phyloP scores from a whole-genome alignment of 2,329 filamentous ascomycete genomes.

The Plectosphaerella cucumerina region DNA sequence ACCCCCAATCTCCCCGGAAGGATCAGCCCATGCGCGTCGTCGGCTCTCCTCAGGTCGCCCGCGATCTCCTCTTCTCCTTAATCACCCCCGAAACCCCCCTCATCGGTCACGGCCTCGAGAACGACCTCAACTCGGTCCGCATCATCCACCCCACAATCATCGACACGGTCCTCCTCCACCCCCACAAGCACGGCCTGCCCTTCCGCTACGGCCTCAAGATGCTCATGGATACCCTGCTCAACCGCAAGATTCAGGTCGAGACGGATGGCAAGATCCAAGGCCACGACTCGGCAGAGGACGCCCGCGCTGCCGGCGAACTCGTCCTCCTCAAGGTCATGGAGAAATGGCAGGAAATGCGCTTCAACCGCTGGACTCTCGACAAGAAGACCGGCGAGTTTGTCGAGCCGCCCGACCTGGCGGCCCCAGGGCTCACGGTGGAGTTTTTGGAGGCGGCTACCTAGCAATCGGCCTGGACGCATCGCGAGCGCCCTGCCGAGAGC shows the following conservation, averaged over 20 bases:
- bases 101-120: conserved; percentile 91
- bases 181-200: conserved; percentile 73
- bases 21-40: conserved; percentile 61
- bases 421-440: conserved; percentile 26
- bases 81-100: conserved; percentile 75
- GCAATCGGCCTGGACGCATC: neutral
- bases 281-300: conserved; percentile 92
- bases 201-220: conserved; percentile 72
- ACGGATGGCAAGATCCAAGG: conserved; percentile 48
- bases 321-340: conserved; percentile 67
- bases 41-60: conserved; percentile 67
- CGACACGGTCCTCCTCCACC: conserved; percentile 82
- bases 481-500: no score
- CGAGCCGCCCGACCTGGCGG: conserved; percentile 25
- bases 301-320: conserved; percentile 81
- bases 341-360: conserved; percentile 64
- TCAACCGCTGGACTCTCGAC: conserved; percentile 62
- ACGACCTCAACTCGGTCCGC: conserved; percentile 83
- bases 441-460: conserved; percentile 28
- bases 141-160: conserved; percentile 81
- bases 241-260: conserved; percentile 74
- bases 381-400: conserved; percentile 38
- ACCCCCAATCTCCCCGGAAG: conserved; percentile 9
- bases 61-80: conserved; percentile 70
- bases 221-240: conserved; percentile 66